Evolutionary conservation across 108 stramenopile species (phyloP), one percentile per base, ranked within the genome.

Genomic region (Cyclotella cryptica): DNA sequence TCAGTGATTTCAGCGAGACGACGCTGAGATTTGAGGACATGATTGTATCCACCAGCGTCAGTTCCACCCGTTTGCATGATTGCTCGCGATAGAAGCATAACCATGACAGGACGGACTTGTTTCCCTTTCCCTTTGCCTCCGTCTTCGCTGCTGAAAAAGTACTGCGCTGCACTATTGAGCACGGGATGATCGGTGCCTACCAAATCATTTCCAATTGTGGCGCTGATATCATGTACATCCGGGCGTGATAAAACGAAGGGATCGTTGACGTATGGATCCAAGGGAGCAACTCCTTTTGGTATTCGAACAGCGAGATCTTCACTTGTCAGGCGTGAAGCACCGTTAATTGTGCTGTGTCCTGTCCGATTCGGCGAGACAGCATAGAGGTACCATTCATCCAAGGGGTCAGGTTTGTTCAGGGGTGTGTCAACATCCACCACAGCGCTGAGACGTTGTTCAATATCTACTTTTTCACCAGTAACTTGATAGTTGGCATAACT

Each of bases 1-100:
- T 99, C 99, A 17, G 97, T 96, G 30, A 99, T 98, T 86, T 98
- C 97, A 14, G 98, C 99, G 52, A 99, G 85, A 10, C 99, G 84
- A 17, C 93, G 90, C 81, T 99, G 98, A 12, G 92, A 88, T 64
- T 89, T 80, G 46, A 85, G 54, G 71, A 77, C 53, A 45, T 77
- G 75, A 39, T 40, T 61, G 41, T 59, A 29, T 11, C 26, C 41
- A 44, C 70, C 44, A 39, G 71, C 54, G 61, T 63, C 54, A 15
- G 66, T 70, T 43, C 84, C 69, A 21, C 86, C 85, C 17, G 82
- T 77, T 58, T 58, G 65, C 65, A 79, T 80, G 17, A 95, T 67
- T n/a, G 94, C 94, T 58, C 94, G 69, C 5, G 92, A 92, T 9
- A 95, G 76, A 21, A 95, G 85, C 84, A 95, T 84, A 55, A 95